These are phyloP conservation scores for Cercospora nicotianae DNA, from an alignment of 2,329 filamentous ascomycete genomes.

Conservation along the genomic window DNA sequence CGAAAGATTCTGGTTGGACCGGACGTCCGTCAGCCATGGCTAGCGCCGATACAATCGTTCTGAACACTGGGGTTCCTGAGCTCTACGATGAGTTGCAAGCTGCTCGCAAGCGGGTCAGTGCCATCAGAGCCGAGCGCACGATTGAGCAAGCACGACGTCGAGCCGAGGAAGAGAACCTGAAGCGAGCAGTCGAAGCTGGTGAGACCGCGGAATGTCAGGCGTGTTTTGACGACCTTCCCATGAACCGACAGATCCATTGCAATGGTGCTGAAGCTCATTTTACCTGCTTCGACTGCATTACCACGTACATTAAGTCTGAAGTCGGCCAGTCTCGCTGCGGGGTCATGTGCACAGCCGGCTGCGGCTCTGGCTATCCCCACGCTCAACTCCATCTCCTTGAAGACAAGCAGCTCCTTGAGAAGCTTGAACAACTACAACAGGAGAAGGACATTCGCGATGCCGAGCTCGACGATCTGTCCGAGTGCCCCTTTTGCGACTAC, in stretches of 20 bases:
- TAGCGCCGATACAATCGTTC: slow-evolving; percentile 31
- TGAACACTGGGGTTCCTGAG: slow-evolving; percentile 24
- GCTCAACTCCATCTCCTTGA: slow-evolving; percentile 59
- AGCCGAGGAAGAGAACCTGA: slow-evolving; percentile 42
- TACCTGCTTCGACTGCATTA: slow-evolving; percentile 70
- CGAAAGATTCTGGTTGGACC: slow-evolving; percentile 15
- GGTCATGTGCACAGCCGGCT: slow-evolving; percentile 66
- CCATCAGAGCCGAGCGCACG: slow-evolving; percentile 24
- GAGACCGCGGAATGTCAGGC: slow-evolving; percentile 62
- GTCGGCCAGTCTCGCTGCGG: slow-evolving; percentile 69
- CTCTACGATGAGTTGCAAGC: slow-evolving; percentile 39
- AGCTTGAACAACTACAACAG: slow-evolving; percentile 70
- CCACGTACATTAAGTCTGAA: slow-evolving; percentile 63
- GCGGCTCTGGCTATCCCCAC: slow-evolving; percentile 60
- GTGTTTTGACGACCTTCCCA: slow-evolving; percentile 67
- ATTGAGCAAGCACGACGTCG: slow-evolving; percentile 27
- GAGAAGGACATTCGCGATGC: slow-evolving; percentile 68
- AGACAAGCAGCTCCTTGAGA: slow-evolving; percentile 57
- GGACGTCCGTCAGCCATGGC: slow-evolving; percentile 25
- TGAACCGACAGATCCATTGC: slow-evolving; percentile 70
- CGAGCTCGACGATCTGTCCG: slow-evolving; percentile 68
- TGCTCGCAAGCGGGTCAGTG: slow-evolving; percentile 34
- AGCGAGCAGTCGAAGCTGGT: slow-evolving; percentile 42
- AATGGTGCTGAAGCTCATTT: slow-evolving; percentile 59
- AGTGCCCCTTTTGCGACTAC: slow-evolving; percentile 80